Evolutionary conservation across 176 grass and related monocot genomes (phyloP).

Genomic region (Alopecurus myosuroides): DNA sequence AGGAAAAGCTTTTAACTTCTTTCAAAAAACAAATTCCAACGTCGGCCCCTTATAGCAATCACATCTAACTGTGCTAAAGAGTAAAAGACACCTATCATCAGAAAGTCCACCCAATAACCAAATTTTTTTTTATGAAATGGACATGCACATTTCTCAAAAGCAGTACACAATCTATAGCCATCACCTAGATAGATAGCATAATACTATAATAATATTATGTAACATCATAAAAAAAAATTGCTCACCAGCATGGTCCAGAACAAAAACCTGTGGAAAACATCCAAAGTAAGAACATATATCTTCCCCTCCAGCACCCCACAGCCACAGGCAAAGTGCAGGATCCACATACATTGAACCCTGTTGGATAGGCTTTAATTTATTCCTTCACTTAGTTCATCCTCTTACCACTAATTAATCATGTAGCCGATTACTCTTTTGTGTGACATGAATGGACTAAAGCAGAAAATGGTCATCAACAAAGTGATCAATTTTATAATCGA

Average conservation of each 20-base stretch:
- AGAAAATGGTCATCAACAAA: constrained; percentile 23
- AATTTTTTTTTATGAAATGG: constrained; percentile 24
- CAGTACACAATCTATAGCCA: constrained; percentile 1
- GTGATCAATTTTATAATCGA: constrained; percentile 36
- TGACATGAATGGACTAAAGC: constrained; percentile 33
- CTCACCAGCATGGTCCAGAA: constrained; percentile 21
- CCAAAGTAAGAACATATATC: constrained; percentile 19
- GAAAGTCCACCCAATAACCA: constrained; percentile 13
- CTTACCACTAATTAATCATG: constrained; percentile 32
- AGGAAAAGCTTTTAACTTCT: too few relatives aligned
- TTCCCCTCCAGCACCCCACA: background rate
- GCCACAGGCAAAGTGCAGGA: constrained; percentile 16
- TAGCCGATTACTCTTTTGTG: constrained; percentile 16
- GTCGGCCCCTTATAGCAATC: constrained; percentile 22
- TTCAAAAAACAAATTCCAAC: too few relatives aligned
- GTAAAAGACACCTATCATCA: constrained; percentile 8
- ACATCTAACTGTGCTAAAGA: constrained; percentile 13
- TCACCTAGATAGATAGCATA: constrained; percentile 29
- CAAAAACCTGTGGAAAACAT: constrained; percentile 19
- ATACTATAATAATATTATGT: constrained; percentile 1
- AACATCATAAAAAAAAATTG: constrained; percentile 14
- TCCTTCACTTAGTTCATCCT: constrained; percentile 5
- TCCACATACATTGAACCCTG: constrained; percentile 34
- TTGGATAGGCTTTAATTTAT: constrained; percentile 18
- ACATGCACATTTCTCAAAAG: constrained; percentile 21